A percentile compares a stretch with the other conserved stretches of the same genome.
Conservation (phyloP, 495 filamentous ascomycete genomes). For the Astrothelium macrocarpum region DNA sequence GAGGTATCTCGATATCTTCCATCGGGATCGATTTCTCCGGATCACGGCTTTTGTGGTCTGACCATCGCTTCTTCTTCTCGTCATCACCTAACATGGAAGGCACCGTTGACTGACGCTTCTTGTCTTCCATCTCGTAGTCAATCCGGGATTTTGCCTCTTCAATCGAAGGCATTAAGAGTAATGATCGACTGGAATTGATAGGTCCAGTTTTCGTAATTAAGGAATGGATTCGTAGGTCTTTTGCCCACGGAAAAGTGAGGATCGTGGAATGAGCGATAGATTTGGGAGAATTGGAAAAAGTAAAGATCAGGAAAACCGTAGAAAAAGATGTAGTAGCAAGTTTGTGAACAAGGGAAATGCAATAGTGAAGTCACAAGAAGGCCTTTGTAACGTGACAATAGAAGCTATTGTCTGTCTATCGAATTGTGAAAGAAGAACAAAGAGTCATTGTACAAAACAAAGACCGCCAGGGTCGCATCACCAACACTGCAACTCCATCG, state of each 20-base stretch:
- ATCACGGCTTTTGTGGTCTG: background rate
- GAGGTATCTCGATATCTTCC: background rate
- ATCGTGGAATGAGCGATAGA: background rate
- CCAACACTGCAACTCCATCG: background rate
- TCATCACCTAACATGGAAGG: background rate
- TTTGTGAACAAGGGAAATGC: background rate
- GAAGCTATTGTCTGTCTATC: constrained; percentile 1
- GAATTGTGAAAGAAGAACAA: background rate
- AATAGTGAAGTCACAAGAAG: background rate
- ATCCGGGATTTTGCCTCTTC: background rate
- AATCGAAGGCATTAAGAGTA: background rate
- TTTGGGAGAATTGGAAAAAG: background rate
- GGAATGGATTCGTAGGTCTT: background rate
- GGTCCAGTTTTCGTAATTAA: background rate
- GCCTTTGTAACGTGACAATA: background rate
- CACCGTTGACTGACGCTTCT: background rate
- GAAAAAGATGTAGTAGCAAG: background rate
- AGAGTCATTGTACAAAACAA: background rate
- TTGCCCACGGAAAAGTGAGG: background rate
- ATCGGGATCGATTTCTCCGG: background rate
- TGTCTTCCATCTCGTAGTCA: background rate
- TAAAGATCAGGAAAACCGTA: background rate
- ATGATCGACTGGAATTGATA: background rate
- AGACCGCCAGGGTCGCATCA: background rate
- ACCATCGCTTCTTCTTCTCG: background rate